These are phyloP conservation scores for Blastomyces gilchristii DNA, from an alignment of 2,329 filamentous ascomycete genomes.

Conservation along the genomic window DNA sequence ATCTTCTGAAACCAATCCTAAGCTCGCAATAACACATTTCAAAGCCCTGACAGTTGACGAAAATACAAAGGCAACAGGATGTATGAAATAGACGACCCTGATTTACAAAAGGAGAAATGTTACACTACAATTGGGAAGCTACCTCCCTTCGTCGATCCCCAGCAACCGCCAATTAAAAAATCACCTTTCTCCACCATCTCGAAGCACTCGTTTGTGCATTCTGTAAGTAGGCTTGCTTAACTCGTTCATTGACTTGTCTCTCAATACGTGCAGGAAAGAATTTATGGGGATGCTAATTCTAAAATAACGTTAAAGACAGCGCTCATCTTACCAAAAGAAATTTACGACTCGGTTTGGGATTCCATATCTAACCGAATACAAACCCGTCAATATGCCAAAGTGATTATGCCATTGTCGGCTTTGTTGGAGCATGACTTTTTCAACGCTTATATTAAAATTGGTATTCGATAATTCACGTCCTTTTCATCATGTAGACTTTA, in stretches of 20 bases:
- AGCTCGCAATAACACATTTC: neutral
- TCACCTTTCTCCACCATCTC: slow-evolving; percentile 65
- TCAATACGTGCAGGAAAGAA: neutral
- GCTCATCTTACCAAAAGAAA: slow-evolving; percentile 58
- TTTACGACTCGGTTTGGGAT: slow-evolving; percentile 45
- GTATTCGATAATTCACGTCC: slow-evolving; percentile 33
- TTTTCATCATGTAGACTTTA: neutral
- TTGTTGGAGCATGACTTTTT: slow-evolving; percentile 69
- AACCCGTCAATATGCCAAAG: slow-evolving; percentile 50
- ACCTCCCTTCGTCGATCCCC: slow-evolving; percentile 56
- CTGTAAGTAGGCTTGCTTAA: slow-evolving; percentile 34
- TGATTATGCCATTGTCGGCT: slow-evolving; percentile 62
- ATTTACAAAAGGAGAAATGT: slow-evolving; percentile 49
- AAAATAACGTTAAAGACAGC: slow-evolving; percentile 36
- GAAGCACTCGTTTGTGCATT: slow-evolving; percentile 57
- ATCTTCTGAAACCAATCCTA: neutral
- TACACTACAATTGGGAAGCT: slow-evolving; percentile 61
- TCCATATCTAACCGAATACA: slow-evolving; percentile 39
- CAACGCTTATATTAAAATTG: slow-evolving; percentile 70
- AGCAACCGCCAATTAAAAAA: slow-evolving; percentile 59
- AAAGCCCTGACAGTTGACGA: neutral
- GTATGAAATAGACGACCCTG: slow-evolving; percentile 35
- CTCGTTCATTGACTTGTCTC: neutral
- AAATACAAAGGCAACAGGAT: slow-evolving; percentile 22
- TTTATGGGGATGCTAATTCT: neutral